A percentile compares a stretch with the other conserved stretches of the same genome.
Evolutionary conservation across 371 early-diverging fungal genomes (phyloP).

Genomic region (Saksenaea vasiformis): DNA sequence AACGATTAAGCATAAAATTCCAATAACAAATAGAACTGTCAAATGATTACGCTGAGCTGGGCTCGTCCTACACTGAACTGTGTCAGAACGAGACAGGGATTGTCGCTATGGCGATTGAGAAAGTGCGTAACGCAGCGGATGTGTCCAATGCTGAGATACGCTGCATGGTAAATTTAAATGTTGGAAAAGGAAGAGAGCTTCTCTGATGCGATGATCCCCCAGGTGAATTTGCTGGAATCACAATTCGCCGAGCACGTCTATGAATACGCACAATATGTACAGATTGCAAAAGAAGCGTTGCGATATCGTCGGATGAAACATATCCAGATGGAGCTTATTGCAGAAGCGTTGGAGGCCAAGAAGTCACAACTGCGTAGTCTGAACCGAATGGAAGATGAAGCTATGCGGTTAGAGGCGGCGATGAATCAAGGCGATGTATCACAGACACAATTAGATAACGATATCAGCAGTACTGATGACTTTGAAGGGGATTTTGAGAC

Average conservation of each 20-base stretch:
- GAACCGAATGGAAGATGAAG: conserved; percentile 76
- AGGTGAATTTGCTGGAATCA: conserved; percentile 65
- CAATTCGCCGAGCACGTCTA: conserved; percentile 79
- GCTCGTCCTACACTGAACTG: conserved; percentile 86
- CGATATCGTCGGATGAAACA: conserved; percentile 80
- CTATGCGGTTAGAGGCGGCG: conserved; percentile 72
- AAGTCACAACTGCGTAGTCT: conserved; percentile 61
- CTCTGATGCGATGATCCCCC: not conserved
- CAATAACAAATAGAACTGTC: conserved; percentile 44
- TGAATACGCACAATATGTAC: conserved; percentile 83
- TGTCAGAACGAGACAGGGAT: conserved; percentile 72
- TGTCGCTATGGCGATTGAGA: conserved; percentile 77
- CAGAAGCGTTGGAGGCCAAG: conserved; percentile 71
- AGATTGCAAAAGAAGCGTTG: conserved; percentile 75
- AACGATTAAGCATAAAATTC: not conserved
- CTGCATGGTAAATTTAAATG: conserved; percentile 51
- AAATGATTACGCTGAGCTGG: conserved; percentile 79
- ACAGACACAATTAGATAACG: not conserved
- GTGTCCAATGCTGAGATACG: conserved; percentile 70
- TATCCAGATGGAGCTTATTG: conserved; percentile 76
- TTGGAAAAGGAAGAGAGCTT: not conserved
- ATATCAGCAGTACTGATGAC: not conserved
- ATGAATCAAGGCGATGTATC: conserved; percentile 29
- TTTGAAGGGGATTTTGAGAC: conserved; percentile 30
- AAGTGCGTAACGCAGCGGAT: conserved; percentile 82